phyloP scores from a whole-genome alignment of 352 stramenopile genomes.

The Globisporangium irregulare region DNA sequence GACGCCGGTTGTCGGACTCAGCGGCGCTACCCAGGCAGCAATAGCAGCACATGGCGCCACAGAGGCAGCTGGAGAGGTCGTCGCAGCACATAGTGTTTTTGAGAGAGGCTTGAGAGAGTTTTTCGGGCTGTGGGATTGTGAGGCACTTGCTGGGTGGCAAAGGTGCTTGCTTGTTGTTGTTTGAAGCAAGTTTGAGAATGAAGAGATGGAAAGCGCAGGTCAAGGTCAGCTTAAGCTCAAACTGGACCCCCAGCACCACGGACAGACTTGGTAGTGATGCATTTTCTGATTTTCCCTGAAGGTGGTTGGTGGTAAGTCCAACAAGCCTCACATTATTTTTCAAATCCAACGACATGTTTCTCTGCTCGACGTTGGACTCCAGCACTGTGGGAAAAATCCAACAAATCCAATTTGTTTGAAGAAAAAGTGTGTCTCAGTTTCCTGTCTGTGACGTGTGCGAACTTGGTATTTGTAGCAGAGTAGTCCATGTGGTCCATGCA shows the following conservation, averaged over 20 bases:
- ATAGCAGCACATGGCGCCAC: constrained; percentile 22
- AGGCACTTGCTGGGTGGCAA: background rate
- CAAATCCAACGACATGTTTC: background rate
- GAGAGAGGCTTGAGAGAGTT: background rate
- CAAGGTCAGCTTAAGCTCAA: no score
- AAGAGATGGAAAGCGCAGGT: background rate
- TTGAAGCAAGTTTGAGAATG: background rate
- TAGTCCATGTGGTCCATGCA: background rate
- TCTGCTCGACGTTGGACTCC: constrained; percentile 12
- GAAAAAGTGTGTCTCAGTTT: background rate
- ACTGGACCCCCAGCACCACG: no score
- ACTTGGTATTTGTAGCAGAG: constrained; percentile 15
- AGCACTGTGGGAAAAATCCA: background rate
- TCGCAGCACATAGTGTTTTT: constrained; percentile 21
- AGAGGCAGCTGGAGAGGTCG: constrained; percentile 33
- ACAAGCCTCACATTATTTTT: no score
- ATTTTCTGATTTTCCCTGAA: no score
- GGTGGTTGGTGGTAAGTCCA: no score
- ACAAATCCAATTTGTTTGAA: constrained; percentile 3
- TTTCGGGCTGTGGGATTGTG: background rate
- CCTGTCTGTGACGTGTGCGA: constrained; percentile 23
- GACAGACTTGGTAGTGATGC: no score
- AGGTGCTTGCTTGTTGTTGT: background rate
- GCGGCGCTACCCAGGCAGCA: constrained; percentile 18
- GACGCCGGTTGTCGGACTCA: constrained; percentile 15